Conservation (phyloP, 2,329 filamentous ascomycete genomes). For the Leptographium lundbergii region DNA sequence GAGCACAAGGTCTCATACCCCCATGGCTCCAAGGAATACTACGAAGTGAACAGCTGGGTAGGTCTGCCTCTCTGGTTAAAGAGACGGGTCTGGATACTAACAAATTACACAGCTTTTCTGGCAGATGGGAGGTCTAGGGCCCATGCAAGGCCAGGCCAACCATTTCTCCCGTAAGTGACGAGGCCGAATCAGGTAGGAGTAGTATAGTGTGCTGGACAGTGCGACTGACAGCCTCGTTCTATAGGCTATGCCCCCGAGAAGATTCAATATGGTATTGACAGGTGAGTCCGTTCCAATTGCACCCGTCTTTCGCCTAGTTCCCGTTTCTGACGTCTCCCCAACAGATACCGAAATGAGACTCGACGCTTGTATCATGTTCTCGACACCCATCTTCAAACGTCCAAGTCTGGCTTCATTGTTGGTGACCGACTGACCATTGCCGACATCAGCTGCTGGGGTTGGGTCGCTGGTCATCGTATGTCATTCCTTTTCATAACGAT, state of each 20-base stretch:
- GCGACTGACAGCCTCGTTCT: no score
- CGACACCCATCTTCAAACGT: conserved; percentile 54
- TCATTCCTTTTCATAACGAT: conserved; percentile 3
- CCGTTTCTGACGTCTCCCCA: not conserved
- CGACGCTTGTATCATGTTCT: conserved; percentile 69
- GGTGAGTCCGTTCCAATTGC: conserved; percentile 21
- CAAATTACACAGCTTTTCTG: conserved; percentile 39
- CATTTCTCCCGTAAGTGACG: conserved; percentile 54
- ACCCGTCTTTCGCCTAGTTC: not conserved
- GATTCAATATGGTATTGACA: conserved; percentile 70
- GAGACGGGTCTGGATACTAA: not conserved
- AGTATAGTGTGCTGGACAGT: not conserved
- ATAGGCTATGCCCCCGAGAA: conserved; percentile 63
- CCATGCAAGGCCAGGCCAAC: conserved; percentile 76
- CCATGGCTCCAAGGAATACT: conserved; percentile 57
- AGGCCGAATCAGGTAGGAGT: not conserved
- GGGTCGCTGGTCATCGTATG: conserved; percentile 47
- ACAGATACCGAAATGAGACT: conserved; percentile 65
- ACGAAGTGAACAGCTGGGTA: conserved; percentile 70
- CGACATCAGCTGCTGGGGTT: conserved; percentile 72
- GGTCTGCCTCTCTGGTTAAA: conserved; percentile 10
- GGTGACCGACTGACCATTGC: conserved; percentile 61
- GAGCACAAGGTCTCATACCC: conserved; percentile 77
- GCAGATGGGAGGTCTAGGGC: conserved; percentile 69
- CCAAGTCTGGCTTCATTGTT: conserved; percentile 44